A percentile compares a stretch with the other conserved stretches of the same genome.
phyloP scores from a whole-genome alignment of 148 eudicot genomes.

The Cornus suecica region DNA sequence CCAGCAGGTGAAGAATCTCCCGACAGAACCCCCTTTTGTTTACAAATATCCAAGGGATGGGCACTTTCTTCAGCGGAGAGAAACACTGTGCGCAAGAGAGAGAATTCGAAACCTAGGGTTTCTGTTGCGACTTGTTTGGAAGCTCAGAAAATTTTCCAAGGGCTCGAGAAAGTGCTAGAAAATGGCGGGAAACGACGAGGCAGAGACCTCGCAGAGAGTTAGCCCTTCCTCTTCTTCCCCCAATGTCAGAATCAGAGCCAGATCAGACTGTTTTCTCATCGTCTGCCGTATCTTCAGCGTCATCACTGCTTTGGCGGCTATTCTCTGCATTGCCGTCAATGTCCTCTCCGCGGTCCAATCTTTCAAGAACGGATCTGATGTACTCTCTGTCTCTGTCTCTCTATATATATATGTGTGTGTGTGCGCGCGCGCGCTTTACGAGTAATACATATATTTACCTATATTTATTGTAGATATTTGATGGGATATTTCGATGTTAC shows the following conservation, averaged over 20 bases:
- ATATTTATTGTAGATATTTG: slow-evolving; percentile 57
- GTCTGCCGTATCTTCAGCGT: slow-evolving; percentile 67
- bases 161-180: neutral
- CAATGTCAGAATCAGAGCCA: slow-evolving; percentile 25
- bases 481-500: slow-evolving; percentile 87
- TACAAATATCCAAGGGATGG: neutral
- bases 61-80: neutral
- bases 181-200: slow-evolving; percentile 26
- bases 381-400: slow-evolving; percentile 8
- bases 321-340: slow-evolving; percentile 70
- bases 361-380: slow-evolving; percentile 70
- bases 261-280: slow-evolving; percentile 61
- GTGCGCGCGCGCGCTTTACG: no score
- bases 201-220: slow-evolving; percentile 18
- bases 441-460: neutral
- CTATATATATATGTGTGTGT: no score
- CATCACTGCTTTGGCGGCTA: slow-evolving; percentile 51
- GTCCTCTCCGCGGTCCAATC: slow-evolving; percentile 72
- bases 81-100: slow-evolving; percentile 17
- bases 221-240: slow-evolving; percentile 2
- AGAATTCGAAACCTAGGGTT: slow-evolving; percentile 20
- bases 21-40: neutral
- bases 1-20: neutral
- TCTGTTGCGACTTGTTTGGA: neutral
- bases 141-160: neutral